phyloP scores from a whole-genome alignment of 805 yeast species.

The Maudiozyma barnettii region DNA sequence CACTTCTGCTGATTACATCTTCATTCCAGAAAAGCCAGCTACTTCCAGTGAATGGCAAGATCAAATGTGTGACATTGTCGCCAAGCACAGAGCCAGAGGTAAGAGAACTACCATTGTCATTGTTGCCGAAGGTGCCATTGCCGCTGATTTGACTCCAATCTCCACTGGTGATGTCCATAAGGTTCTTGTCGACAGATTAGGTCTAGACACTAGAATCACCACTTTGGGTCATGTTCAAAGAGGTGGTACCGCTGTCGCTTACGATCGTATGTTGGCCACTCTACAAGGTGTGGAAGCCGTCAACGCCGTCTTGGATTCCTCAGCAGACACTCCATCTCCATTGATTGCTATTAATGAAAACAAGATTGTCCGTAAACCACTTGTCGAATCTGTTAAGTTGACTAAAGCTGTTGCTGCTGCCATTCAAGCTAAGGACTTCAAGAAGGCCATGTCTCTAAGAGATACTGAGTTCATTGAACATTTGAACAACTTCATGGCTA shows the following conservation, averaged over 20 bases:
- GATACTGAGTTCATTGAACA: constrained; percentile 64
- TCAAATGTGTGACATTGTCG: constrained; percentile 53
- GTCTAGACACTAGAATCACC: constrained; percentile 69
- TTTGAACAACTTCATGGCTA: constrained; percentile 51
- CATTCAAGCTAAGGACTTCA: constrained; percentile 55
- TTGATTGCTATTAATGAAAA: constrained; percentile 67
- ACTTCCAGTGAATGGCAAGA: constrained; percentile 53
- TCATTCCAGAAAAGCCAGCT: constrained; percentile 75
- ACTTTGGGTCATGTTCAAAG: constrained; percentile 75
- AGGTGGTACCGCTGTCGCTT: constrained; percentile 76
- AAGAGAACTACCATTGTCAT: constrained; percentile 70
- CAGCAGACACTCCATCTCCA: constrained; percentile 69
- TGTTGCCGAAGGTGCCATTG: constrained; percentile 80
- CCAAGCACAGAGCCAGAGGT: constrained; percentile 59
- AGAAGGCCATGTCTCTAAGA: constrained; percentile 58
- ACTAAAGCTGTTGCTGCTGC: constrained; percentile 68
- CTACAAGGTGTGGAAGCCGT: constrained; percentile 79
- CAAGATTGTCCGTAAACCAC: constrained; percentile 55
- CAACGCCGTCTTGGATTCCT: constrained; percentile 56
- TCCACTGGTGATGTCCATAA: constrained; percentile 55
- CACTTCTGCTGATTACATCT: constrained; percentile 70
- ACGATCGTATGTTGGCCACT: constrained; percentile 62
- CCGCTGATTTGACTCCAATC: constrained; percentile 57
- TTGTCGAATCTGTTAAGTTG: constrained; percentile 62
- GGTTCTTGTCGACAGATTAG: constrained; percentile 53